Base-by-base conservation (phyloP, 2,329 filamentous ascomycete species). In the Boeremia exigua region DNA sequence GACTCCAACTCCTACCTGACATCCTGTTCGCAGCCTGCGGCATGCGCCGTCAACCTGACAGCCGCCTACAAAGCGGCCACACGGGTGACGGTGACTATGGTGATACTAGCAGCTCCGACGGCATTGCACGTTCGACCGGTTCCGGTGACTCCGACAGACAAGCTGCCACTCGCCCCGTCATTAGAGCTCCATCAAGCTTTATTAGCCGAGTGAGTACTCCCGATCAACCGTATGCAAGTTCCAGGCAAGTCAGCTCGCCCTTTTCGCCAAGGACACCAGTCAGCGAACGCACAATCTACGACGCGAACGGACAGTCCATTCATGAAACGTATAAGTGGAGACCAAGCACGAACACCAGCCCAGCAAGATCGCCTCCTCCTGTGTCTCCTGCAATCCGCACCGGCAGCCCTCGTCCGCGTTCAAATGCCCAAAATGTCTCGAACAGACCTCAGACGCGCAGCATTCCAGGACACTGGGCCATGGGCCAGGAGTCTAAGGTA, bases 401-500 rank as follows among this genome's bases (percentile, higher is more conserved):
- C 14, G 25, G 23, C 27, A 33, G 38, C 25, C 25, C 29, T n/a
- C 45, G 30, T 11, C 37, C 32, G 28, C 51, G 36, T 28, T 23
- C 43, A 14, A 30, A 39, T 15, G 15, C 33, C 11, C 56, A 59
- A 14, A 40, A 32, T 19, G 37, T 34, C n/a, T 12, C 14, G 4
- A 32, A 27, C 1, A 61, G 38, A 10, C 27, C 60, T 14, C 23
- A 48, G 3, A 49, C 54, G 6, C 54, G 38, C 32, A 45, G 47
- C 8, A 25, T 9, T n/a, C 17, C 40, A 2, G 25, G 56, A 10
- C 28, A 64, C 15, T 70, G 68, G 68, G 58, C 57, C 6, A 43
- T 50, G 29, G 5, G 37, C 10, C 70, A 72, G 34, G 66, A 71
- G 40, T 15, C 23, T 10, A 73, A 71, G 42, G 40, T 71, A 28